Conservation (phyloP, 306 rosid genomes). For the Hippophae rhamnoides region DNA sequence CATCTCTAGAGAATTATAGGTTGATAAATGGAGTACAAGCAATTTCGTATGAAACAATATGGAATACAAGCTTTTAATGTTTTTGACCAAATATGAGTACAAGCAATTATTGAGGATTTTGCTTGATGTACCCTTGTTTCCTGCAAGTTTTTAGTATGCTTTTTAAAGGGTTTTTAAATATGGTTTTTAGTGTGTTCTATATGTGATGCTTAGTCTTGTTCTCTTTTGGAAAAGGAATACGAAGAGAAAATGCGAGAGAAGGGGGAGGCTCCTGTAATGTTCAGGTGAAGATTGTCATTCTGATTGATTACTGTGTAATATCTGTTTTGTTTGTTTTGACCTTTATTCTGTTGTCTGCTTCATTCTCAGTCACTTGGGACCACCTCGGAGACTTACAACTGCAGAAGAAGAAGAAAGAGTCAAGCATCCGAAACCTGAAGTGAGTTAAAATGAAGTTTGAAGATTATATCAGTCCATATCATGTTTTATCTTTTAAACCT, state of each 20-base stretch:
- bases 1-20: too few species aligned
- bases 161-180: too few species aligned
- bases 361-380: slow-evolving; percentile 84
- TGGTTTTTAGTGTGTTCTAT: not conserved
- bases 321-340: slow-evolving; percentile 22
- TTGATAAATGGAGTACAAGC: too few species aligned
- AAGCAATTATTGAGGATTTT: too few species aligned
- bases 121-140: too few species aligned
- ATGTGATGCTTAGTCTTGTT: slow-evolving; percentile 13
- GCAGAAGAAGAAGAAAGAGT: slow-evolving; percentile 95
- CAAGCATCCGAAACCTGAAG: slow-evolving; percentile 87
- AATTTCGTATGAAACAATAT: too few species aligned
- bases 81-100: too few species aligned
- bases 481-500: not conserved
- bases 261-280: slow-evolving; percentile 96
- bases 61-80: too few species aligned
- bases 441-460: slow-evolving; percentile 24
- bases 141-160: too few species aligned
- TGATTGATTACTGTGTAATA: not conserved
- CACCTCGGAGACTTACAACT: slow-evolving; percentile 73
- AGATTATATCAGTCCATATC: slow-evolving; percentile 2
- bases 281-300: slow-evolving; percentile 51
- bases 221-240: slow-evolving; percentile 58
- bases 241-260: slow-evolving; percentile 83
- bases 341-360: slow-evolving; percentile 29